Conservation (phyloP, 805 yeast genomes). For the Candida nanaspora region DNA sequence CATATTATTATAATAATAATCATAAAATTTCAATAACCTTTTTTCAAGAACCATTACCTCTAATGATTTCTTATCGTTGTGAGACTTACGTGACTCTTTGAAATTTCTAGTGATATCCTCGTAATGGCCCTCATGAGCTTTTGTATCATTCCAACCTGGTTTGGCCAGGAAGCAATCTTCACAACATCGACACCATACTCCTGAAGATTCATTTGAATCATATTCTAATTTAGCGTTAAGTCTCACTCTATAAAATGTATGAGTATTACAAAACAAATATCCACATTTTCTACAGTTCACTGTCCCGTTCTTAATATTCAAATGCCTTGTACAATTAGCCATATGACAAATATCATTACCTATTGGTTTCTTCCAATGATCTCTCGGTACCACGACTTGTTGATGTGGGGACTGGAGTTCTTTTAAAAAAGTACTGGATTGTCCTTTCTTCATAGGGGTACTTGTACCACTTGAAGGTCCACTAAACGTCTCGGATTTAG, state of each 20-base stretch:
- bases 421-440: background rate
- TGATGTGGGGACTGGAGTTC: background rate
- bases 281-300: slow-evolving; percentile 80
- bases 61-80: slow-evolving; percentile 42
- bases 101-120: slow-evolving; percentile 42
- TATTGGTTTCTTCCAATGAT: slow-evolving; percentile 53
- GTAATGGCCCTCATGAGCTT: slow-evolving; percentile 26
- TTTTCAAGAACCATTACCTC: slow-evolving; percentile 53
- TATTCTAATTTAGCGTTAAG: slow-evolving; percentile 41
- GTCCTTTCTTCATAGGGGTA: background rate
- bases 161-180: slow-evolving; percentile 46
- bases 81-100: slow-evolving; percentile 29
- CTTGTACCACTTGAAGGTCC: background rate
- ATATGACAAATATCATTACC: slow-evolving; percentile 36
- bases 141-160: slow-evolving; percentile 41
- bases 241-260: slow-evolving; percentile 47
- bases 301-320: slow-evolving; percentile 47
- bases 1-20: slow-evolving; percentile 7
- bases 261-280: slow-evolving; percentile 55
- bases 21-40: slow-evolving; percentile 41
- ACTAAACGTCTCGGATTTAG: background rate
- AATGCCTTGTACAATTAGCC: slow-evolving; percentile 31
- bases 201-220: slow-evolving; percentile 33
- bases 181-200: slow-evolving; percentile 72
- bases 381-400: slow-evolving; percentile 23